phyloP scores from a whole-genome alignment of 2,329 filamentous ascomycete species.

The Trichoderma pleuroti region DNA sequence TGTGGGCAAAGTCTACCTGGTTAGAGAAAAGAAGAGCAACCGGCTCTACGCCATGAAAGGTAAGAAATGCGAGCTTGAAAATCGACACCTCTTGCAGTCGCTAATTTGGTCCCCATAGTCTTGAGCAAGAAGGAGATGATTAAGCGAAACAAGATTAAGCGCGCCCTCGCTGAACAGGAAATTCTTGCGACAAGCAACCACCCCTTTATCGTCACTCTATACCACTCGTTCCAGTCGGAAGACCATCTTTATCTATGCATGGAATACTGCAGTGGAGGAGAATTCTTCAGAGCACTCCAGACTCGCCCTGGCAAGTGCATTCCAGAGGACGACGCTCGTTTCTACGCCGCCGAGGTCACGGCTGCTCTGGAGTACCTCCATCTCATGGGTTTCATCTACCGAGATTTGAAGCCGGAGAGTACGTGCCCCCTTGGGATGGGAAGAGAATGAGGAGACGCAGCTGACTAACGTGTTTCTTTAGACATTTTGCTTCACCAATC shows the following conservation, averaged over 20 bases:
- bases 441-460: not conserved
- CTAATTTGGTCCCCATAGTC: conserved; percentile 51
- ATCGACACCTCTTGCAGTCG: not conserved
- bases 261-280: conserved; percentile 98
- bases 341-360: conserved; percentile 96
- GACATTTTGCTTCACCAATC: conserved; percentile 97
- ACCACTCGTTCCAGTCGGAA: conserved; percentile 98
- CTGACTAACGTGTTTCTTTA: conserved; percentile 34
- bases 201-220: conserved; percentile 96
- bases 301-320: conserved; percentile 97
- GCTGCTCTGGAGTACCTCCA: conserved; percentile 95
- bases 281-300: conserved; percentile 96
- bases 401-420: conserved; percentile 98
- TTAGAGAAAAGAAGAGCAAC: conserved; percentile 95
- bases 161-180: conserved; percentile 93
- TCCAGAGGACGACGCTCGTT: conserved; percentile 90
- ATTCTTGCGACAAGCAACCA: conserved; percentile 98
- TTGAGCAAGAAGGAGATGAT: conserved; percentile 99
- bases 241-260: conserved; percentile 99
- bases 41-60: conserved; percentile 98
- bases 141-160: conserved; percentile 99
- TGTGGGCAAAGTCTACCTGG: conserved; percentile 96
- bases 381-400: conserved; percentile 98
- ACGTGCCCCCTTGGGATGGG: conserved; percentile 37
- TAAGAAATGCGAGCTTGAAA: conserved; percentile 40